Base-by-base conservation (phyloP, 2,329 filamentous ascomycete genomes). In the Periconia digitata region DNA sequence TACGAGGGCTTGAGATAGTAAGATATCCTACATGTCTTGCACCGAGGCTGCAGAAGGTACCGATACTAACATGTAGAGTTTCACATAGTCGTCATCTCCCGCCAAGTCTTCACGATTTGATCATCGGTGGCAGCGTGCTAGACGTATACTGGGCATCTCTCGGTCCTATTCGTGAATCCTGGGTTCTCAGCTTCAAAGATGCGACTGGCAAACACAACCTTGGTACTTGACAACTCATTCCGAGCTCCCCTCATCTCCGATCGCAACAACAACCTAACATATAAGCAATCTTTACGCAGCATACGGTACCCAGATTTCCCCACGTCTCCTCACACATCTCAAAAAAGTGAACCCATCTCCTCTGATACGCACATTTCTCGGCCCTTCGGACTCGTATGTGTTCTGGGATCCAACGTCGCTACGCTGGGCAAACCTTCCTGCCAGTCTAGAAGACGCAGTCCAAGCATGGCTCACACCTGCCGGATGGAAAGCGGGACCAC, bases 401-500 rank as follows among this genome's bases (percentile, higher is more conserved):
- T 56, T 67, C 2, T 71, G 67, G 68, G 59, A 66, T 37, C 59
- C 64, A 17, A 61, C 58, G 5, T 59, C 65, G 21, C 63, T 70
- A 10, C 63, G 68, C 13, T 71, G 68, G 68, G 52, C 53, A 5
- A 53, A 54, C 15, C 51, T 71, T 0, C 68, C 66, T 0, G 6
- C 32, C 1, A 51, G 40, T 12, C 53, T 71, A 1, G 68, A 71
- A 50, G 63, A 64, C 18, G 54, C 54, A 4, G 13, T 71, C 4
- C 68, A 71, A 41, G 58, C 58, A 5, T 71, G 68, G 68, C 62
- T 71, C 16, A 70, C 65, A n/a, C 68, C 68, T 8, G 55, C 63
- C 0, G 68, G 68, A 20, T 71, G 68, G 68, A 62, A 60, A n/a
- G 60, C 59, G 3, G 68, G 68, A 0, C 63, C 68, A 1, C 68